Conservation (phyloP, 2,329 filamentous ascomycete species). For the Whalleya microplaca region DNA sequence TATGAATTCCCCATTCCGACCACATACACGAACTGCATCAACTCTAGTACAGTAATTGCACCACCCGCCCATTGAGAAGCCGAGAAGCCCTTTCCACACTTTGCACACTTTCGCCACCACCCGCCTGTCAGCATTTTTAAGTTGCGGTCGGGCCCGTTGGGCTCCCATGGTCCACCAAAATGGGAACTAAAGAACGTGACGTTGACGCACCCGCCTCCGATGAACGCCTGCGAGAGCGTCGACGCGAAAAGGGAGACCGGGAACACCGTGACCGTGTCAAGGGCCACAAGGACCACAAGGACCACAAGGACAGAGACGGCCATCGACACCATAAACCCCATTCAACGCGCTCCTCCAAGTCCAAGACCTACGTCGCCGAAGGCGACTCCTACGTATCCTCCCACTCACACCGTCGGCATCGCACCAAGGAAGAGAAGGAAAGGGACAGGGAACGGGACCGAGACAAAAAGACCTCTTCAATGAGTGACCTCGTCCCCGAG, state of each 20-base stretch:
- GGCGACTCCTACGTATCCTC: constrained; percentile 33
- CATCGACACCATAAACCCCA: constrained; percentile 33
- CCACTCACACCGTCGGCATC: constrained; percentile 35
- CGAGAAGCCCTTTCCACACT: constrained; percentile 7
- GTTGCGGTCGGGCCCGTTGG: constrained; percentile 37
- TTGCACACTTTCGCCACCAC: constrained; percentile 15
- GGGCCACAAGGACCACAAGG: constrained; percentile 26
- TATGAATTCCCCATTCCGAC: background rate
- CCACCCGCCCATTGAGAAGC: constrained; percentile 4
- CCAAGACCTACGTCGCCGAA: constrained; percentile 26
- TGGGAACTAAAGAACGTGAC: constrained; percentile 35
- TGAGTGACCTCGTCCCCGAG: constrained; percentile 39
- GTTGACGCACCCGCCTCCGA: constrained; percentile 27
- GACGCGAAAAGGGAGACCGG: constrained; percentile 27
- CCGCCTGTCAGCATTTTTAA: constrained; percentile 19
- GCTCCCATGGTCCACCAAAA: constrained; percentile 34
- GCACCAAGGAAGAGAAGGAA: constrained; percentile 39
- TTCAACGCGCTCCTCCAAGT: constrained; percentile 34
- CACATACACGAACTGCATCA: constrained; percentile 12
- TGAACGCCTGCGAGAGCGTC: constrained; percentile 30
- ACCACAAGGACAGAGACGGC: constrained; percentile 27
- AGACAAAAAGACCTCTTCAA: constrained; percentile 36
- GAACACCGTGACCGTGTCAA: constrained; percentile 23
- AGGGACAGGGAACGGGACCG: constrained; percentile 34
- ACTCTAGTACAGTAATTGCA: constrained; percentile 1